Conservation (phyloP, 2,329 filamentous ascomycete species). For the Myriosclerotinia curreyana region DNA sequence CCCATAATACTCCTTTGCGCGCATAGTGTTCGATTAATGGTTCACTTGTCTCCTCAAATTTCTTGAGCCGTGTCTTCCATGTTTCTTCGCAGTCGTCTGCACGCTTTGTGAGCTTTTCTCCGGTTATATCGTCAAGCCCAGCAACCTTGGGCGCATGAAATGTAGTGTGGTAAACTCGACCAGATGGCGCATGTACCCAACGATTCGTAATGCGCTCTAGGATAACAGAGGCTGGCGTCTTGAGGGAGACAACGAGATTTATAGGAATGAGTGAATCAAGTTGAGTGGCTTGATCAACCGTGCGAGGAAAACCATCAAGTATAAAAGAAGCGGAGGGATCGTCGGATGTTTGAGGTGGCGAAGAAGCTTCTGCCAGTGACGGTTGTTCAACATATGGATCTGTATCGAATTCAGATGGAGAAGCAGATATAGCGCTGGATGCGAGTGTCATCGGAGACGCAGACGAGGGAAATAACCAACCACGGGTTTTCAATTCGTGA, state of each 20-base stretch:
- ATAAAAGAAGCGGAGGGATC: slow-evolving; percentile 84
- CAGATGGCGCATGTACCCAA: slow-evolving; percentile 90
- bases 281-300: slow-evolving; percentile 71
- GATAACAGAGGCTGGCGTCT: slow-evolving; percentile 82
- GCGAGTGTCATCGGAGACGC: slow-evolving; percentile 39
- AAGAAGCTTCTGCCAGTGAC: slow-evolving; percentile 39
- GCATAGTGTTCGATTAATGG: slow-evolving; percentile 88
- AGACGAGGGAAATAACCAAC: slow-evolving; percentile 66
- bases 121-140: slow-evolving; percentile 86
- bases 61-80: slow-evolving; percentile 74
- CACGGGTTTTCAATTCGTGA: slow-evolving; percentile 78
- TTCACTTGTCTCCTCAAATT: slow-evolving; percentile 83
- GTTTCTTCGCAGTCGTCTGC: slow-evolving; percentile 84
- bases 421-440: slow-evolving; percentile 38
- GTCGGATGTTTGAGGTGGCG: slow-evolving; percentile 53
- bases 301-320: slow-evolving; percentile 93
- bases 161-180: slow-evolving; percentile 89
- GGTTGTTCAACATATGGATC: slow-evolving; percentile 35
- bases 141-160: slow-evolving; percentile 82
- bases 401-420: slow-evolving; percentile 38
- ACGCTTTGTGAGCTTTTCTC: slow-evolving; percentile 77
- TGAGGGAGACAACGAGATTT: slow-evolving; percentile 84
- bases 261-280: slow-evolving; percentile 85
- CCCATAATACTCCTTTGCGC: slow-evolving; percentile 76
- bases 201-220: slow-evolving; percentile 85